Conservation (phyloP, 345 rosid species). For the Lenwebbia sp. region DNA sequence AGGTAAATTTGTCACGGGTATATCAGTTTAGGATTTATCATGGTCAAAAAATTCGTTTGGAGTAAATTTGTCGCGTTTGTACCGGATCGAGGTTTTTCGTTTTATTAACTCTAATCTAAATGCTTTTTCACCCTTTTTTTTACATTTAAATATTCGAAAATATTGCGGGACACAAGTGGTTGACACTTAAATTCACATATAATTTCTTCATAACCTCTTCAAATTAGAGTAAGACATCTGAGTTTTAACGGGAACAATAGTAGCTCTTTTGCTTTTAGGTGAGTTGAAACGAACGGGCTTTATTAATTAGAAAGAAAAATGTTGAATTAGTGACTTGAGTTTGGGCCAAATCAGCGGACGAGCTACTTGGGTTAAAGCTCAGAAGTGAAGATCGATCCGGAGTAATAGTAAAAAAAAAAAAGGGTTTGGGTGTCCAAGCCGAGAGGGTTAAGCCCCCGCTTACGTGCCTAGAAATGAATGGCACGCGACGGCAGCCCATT, state of each 20-base stretch:
- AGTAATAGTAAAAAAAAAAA: background rate
- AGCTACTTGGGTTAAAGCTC: background rate
- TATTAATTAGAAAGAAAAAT: background rate
- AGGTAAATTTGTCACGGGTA: too few relatives aligned
- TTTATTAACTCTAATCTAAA: background rate
- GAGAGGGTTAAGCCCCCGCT: background rate
- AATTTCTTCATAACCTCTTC: background rate
- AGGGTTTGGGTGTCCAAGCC: background rate
- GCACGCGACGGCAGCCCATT: accelerated
- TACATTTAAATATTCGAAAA: background rate
- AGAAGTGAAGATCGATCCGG: background rate
- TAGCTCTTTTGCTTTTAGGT: background rate
- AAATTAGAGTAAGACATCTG: background rate
- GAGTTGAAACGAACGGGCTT: too few relatives aligned
- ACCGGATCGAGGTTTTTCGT: too few relatives aligned
- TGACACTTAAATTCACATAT: background rate
- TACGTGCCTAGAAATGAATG: background rate
- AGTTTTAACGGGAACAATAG: background rate
- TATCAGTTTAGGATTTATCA: too few relatives aligned
- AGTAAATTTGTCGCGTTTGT: too few relatives aligned
- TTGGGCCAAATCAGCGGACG: background rate
- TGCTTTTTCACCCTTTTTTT: background rate
- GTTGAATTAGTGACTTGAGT: background rate
- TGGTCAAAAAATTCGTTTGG: too few relatives aligned
- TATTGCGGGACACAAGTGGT: accelerated